A percentile compares a stretch with the other conserved stretches of the same genome.
These are phyloP conservation scores for Chytriomyces hyalinus DNA, from an alignment of 192 early-diverging fungal genomes.

Conservation along the genomic window DNA sequence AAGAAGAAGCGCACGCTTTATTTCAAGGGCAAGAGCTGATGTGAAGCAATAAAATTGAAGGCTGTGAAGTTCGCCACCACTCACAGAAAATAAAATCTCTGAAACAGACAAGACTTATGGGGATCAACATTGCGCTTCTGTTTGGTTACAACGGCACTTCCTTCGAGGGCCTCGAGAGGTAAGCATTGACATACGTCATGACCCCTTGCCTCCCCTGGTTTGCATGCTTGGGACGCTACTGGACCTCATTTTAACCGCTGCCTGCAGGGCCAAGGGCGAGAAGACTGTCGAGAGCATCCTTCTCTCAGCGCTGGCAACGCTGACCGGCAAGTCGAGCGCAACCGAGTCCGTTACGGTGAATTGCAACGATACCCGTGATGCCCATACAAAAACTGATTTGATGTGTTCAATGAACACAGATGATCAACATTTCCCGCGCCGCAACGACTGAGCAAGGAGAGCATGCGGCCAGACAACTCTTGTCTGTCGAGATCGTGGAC, in stretches of 20 bases:
- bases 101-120: not conserved
- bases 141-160: conserved; percentile 55
- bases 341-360: conserved; percentile 45
- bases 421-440: conserved; percentile 54
- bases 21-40: no score
- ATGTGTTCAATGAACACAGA: conserved; percentile 20
- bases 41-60: no score
- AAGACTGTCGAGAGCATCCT: conserved; percentile 49
- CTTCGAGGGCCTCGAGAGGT: conserved; percentile 53
- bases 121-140: conserved; percentile 42
- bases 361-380: not conserved
- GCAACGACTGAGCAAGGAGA: conserved; percentile 46
- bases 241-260: not conserved
- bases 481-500: conserved; percentile 35
- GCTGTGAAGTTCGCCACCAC: no score
- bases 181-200: not conserved
- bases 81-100: no score
- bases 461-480: conserved; percentile 41
- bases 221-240: not conserved
- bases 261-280: conserved; percentile 46
- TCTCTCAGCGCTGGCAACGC: conserved; percentile 46
- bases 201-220: not conserved
- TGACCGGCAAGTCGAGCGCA: conserved; percentile 39
- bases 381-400: no score
- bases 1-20: no score